Evolutionary conservation across 2,329 filamentous ascomycete species (phyloP).

Genomic region (Fusarium succisae): DNA sequence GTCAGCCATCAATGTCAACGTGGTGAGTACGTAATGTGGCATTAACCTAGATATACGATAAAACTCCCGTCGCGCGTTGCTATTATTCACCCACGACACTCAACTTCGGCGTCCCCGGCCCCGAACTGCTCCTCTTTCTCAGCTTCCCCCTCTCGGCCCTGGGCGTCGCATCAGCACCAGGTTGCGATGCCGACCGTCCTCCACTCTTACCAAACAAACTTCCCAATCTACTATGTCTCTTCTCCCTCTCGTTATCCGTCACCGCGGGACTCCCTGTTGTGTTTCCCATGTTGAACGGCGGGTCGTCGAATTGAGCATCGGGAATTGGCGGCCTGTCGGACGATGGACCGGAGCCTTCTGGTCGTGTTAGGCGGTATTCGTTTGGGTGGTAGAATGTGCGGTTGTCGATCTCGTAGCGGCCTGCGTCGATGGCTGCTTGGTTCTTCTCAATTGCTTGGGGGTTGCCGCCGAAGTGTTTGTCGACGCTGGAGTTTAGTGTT

Average conservation of each 20-base stretch:
- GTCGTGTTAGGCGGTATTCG: conserved; percentile 18
- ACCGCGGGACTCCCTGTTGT: conserved; percentile 1
- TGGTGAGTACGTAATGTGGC: background rate
- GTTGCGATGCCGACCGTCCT: background rate
- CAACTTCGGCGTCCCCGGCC: conserved; percentile 10
- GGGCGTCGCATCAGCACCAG: background rate
- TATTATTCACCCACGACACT: conserved; percentile 34
- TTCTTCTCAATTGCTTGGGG: conserved; percentile 32
- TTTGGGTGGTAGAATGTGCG: conserved; percentile 33
- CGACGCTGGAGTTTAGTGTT: conserved; percentile 38
- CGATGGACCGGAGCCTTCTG: background rate
- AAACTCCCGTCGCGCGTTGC: background rate
- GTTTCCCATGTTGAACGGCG: conserved; percentile 1
- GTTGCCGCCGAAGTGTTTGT: conserved; percentile 27
- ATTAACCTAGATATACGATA: background rate
- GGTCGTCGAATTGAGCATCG: conserved; percentile 1
- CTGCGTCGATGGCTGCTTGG: conserved; percentile 36
- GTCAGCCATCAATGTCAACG: fast-evolving
- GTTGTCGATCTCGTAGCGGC: conserved; percentile 39
- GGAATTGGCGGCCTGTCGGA: background rate
- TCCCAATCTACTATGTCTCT: conserved; percentile 16
- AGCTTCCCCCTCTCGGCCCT: conserved; percentile 31
- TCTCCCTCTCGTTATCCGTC: conserved; percentile 16
- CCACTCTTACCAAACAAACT: conserved; percentile 26
- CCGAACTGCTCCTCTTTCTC: conserved; percentile 36